These are phyloP conservation scores for Penicillium desertorum DNA, from an alignment of 495 filamentous ascomycete species.

Conservation along the genomic window DNA sequence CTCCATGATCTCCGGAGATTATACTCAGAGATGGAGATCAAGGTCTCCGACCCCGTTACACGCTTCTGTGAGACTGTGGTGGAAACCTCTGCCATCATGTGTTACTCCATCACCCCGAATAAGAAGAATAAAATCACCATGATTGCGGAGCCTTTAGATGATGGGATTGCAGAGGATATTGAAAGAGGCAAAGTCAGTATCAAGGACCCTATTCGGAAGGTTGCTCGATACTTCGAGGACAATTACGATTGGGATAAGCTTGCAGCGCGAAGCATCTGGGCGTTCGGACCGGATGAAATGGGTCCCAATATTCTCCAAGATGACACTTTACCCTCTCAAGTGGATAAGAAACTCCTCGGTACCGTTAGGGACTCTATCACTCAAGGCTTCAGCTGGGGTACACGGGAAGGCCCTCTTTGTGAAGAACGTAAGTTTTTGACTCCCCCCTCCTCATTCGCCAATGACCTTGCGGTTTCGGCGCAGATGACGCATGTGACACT, in stretches of 20 bases:
- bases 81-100: constrained; percentile 95
- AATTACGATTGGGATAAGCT: constrained; percentile 97
- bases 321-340: constrained; percentile 84
- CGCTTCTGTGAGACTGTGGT: constrained; percentile 98
- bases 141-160: constrained; percentile 92
- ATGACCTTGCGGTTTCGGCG: constrained; percentile 2
- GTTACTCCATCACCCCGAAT: constrained; percentile 95
- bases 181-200: constrained; percentile 87
- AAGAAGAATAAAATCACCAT: constrained; percentile 99
- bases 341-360: constrained; percentile 87
- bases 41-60: constrained; percentile 96
- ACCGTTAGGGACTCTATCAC: constrained; percentile 86
- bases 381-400: constrained; percentile 95
- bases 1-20: constrained; percentile 89
- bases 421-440: constrained; percentile 81
- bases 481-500: constrained; percentile 16
- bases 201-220: constrained; percentile 87
- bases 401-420: constrained; percentile 91
- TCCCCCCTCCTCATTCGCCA: not conserved
- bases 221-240: constrained; percentile 95
- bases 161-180: constrained; percentile 93
- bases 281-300: constrained; percentile 94
- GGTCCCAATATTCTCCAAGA: constrained; percentile 96
- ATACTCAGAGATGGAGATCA: constrained; percentile 99
- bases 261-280: constrained; percentile 94